Evolutionary conservation across 495 filamentous ascomycete genomes (phyloP).

Genomic region (Amorphotheca resinae): DNA sequence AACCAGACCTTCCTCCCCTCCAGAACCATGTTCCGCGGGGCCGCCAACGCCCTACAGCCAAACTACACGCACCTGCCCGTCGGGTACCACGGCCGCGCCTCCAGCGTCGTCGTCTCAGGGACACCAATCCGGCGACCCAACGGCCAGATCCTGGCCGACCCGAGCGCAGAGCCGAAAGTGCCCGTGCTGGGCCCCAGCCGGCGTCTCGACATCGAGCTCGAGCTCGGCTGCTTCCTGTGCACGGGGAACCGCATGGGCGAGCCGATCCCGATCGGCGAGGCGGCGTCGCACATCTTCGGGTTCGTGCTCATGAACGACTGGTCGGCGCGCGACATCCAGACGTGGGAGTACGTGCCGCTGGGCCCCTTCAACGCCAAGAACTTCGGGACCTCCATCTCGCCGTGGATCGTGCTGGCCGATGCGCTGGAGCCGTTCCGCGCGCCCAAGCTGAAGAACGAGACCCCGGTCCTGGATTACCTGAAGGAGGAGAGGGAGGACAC

Average conservation of each 20-base stretch:
- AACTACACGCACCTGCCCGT: constrained; percentile 90
- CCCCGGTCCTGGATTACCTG: constrained; percentile 55
- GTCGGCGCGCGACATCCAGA: constrained; percentile 83
- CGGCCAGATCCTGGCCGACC: constrained; percentile 69
- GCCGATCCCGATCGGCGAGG: constrained; percentile 48
- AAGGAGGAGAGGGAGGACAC: constrained; percentile 48
- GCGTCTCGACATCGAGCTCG: constrained; percentile 76
- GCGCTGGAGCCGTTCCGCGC: constrained; percentile 58
- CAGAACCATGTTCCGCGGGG: constrained; percentile 72
- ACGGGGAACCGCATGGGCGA: constrained; percentile 53
- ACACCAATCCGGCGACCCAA: constrained; percentile 62
- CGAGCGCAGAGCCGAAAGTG: constrained; percentile 42
- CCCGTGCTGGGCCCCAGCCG: constrained; percentile 51
- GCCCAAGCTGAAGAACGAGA: constrained; percentile 49
- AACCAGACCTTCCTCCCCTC: background rate
- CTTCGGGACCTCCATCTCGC: constrained; percentile 77
- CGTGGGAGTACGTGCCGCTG: constrained; percentile 79
- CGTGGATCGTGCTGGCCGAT: constrained; percentile 81
- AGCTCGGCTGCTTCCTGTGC: constrained; percentile 73
- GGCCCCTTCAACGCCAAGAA: constrained; percentile 90
- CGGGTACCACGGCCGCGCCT: constrained; percentile 76
- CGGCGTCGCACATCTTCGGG: constrained; percentile 72
- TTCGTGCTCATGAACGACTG: constrained; percentile 90
- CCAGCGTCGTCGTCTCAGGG: constrained; percentile 64
- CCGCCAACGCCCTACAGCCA: constrained; percentile 66